Evolutionary conservation across 805 yeast genomes (phyloP).

Genomic region (Yarrowia divulgata): DNA sequence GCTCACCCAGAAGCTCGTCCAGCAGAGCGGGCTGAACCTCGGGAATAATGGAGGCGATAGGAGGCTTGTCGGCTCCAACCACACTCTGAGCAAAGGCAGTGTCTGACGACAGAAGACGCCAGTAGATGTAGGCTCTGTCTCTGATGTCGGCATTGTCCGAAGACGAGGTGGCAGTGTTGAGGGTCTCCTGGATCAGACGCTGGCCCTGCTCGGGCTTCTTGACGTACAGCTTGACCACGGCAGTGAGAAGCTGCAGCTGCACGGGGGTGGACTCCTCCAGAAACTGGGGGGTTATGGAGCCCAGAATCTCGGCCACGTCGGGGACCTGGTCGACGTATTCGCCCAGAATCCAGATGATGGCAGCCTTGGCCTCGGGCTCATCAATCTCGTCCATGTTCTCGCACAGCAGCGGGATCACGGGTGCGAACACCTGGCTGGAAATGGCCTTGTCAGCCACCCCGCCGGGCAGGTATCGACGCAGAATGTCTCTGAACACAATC

Average conservation of each 20-base stretch:
- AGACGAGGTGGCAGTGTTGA: conserved; percentile 77
- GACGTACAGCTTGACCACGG: conserved; percentile 77
- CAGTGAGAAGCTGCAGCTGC: conserved; percentile 76
- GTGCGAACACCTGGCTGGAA: conserved; percentile 61
- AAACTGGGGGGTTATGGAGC: conserved; percentile 57
- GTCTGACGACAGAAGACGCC: conserved; percentile 85
- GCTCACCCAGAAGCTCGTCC: conserved; percentile 71
- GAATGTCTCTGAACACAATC: conserved; percentile 74
- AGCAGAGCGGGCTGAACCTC: conserved; percentile 72
- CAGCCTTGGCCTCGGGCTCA: conserved; percentile 79
- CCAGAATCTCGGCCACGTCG: conserved; percentile 53
- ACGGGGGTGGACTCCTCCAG: conserved; percentile 76
- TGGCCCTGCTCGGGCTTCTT: conserved; percentile 63
- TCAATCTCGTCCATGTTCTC: conserved; percentile 60
- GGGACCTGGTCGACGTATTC: conserved; percentile 63
- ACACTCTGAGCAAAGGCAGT: conserved; percentile 72
- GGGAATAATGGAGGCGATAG: conserved; percentile 74
- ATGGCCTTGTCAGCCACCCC: conserved; percentile 66
- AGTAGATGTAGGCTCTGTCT: conserved; percentile 85
- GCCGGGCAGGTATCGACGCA: conserved; percentile 81
- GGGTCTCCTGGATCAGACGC: conserved; percentile 76
- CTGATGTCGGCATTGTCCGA: conserved; percentile 84
- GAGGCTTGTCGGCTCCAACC: conserved; percentile 69
- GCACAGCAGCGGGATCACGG: conserved; percentile 55
- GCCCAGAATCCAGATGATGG: conserved; percentile 86